A percentile compares a stretch with the other conserved stretches of the same genome.
These are phyloP conservation scores for Prinsepia uniflora DNA, from an alignment of 306 rosid genomes.

Conservation along the genomic window DNA sequence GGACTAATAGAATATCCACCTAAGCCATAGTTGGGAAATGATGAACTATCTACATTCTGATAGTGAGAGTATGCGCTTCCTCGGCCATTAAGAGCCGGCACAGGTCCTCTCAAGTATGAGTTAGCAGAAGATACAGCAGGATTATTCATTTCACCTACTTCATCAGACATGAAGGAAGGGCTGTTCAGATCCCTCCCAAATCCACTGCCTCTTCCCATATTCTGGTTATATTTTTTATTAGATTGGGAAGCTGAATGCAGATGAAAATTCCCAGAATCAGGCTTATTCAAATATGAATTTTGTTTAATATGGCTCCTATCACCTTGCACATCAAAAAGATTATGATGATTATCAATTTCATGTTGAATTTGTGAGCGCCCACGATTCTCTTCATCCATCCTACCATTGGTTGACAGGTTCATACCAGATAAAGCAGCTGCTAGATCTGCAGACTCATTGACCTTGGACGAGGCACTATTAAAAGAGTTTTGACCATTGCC, in stretches of 20 bases:
- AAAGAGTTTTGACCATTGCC: slow-evolving; percentile 44
- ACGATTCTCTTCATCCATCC: slow-evolving; percentile 51
- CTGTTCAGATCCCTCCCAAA: slow-evolving; percentile 45
- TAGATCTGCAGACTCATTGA: slow-evolving; percentile 63
- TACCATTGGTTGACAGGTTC: slow-evolving; percentile 58
- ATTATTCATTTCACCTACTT: slow-evolving; percentile 49
- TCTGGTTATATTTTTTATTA: slow-evolving; percentile 45
- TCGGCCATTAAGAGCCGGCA: slow-evolving; percentile 47
- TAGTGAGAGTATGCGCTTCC: slow-evolving; percentile 52
- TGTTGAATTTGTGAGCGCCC: slow-evolving; percentile 56
- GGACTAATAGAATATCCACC: slow-evolving; percentile 68
- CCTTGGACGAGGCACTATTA: slow-evolving; percentile 44
- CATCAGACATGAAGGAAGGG: slow-evolving; percentile 37
- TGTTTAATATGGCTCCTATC: slow-evolving; percentile 58
- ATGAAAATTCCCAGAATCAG: slow-evolving; percentile 62
- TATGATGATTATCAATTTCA: slow-evolving; percentile 51
- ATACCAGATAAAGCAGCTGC: slow-evolving; percentile 74
- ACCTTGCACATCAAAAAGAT: slow-evolving; percentile 62
- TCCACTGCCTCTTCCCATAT: slow-evolving; percentile 38
- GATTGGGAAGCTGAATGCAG: slow-evolving; percentile 39
- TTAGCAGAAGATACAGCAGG: slow-evolving; percentile 42
- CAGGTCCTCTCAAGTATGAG: slow-evolving; percentile 57
- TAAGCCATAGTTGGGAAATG: slow-evolving; percentile 59
- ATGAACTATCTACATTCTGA: slow-evolving; percentile 51
- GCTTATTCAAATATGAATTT: slow-evolving; percentile 51